Base-by-base conservation (phyloP, 306 rosid species). In the Cucurbita maxima region DNA sequence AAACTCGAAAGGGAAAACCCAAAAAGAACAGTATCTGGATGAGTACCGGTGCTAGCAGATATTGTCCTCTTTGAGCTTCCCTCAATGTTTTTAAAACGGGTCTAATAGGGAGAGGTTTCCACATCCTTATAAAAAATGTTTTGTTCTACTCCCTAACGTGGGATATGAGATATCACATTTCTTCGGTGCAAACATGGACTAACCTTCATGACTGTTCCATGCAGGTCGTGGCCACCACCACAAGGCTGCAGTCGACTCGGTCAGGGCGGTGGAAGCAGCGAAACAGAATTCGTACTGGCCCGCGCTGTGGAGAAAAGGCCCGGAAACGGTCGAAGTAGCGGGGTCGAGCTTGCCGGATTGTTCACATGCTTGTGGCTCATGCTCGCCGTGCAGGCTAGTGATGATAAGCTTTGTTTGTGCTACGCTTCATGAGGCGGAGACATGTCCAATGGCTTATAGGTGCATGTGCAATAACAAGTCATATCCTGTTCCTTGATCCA, bases 371-470 rank as follows among this genome's bases (percentile, higher is more conserved):
- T 92, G 97, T 13, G 96, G 94, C 7, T 89, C 97, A 0, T 92
- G 96, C 76, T 73, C 87, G 5, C 97, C 97, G 4, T 89, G 97
- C 55, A 79, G 83, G 47, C 72, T 89, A 11, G 97, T 85, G 51
- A 87, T 86, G 94, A 92, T 92, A 30, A 92, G 97, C 86, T 89
- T 87, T 44, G 87, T 89, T 6, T 91, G 97, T 48, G 80, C 93
- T 0, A 63, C 90, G 3, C 79, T 86, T 22, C 75, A 81, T 43
- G 97, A 91, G 73, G 90, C 97, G 4, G 97, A 93, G 84, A 81
- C 96, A 1, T 94, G 98, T 70, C 98, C 97, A 14, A 87, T 94
- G 92, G 90, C 97, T 81, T 94, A 94, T 79, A 89, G 87, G 78
- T 92, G 97, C 87, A 92, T 85, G 94, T 92, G 97, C 60, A 81